A percentile compares a stretch with the other conserved stretches of the same genome.
phyloP scores from a whole-genome alignment of 2,329 filamentous ascomycete genomes.

The Claviceps sp. region DNA sequence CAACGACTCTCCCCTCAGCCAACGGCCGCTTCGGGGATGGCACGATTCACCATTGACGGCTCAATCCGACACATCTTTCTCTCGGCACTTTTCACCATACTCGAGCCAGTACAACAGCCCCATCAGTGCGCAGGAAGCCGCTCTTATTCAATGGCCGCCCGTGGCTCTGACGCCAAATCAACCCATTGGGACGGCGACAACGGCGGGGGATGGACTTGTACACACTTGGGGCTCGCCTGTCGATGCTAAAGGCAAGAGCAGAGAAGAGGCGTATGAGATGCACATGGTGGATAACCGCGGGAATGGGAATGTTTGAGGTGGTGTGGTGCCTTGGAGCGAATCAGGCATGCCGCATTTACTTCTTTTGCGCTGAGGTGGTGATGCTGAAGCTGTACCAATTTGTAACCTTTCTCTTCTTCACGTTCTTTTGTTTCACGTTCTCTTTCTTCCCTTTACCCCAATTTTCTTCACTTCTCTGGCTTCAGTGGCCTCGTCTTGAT shows the following conservation, averaged over 20 bases:
- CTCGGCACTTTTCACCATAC: slow-evolving; percentile 45
- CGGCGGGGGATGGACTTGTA: too few species aligned
- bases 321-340: too few species aligned
- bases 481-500: too few species aligned
- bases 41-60: slow-evolving; percentile 37
- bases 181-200: slow-evolving; percentile 6
- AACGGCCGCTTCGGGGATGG: slow-evolving; percentile 37
- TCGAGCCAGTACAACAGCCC: slow-evolving; percentile 46
- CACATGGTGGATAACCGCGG: slow-evolving; percentile 18
- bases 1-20: slow-evolving; percentile 39
- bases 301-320: too few species aligned
- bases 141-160: slow-evolving; percentile 23
- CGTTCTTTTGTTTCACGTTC: too few species aligned
- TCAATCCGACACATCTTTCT: slow-evolving; percentile 22
- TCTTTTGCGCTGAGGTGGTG: too few species aligned
- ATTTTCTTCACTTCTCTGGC: too few species aligned
- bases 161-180: slow-evolving; percentile 6
- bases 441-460: too few species aligned
- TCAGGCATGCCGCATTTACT: too few species aligned
- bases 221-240: neutral
- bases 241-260: slow-evolving; percentile 28
- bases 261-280: slow-evolving; percentile 34
- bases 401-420: too few species aligned
- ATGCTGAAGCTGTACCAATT: too few species aligned
- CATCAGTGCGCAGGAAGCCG: slow-evolving; percentile 29